Evolutionary conservation across 495 filamentous ascomycete genomes (phyloP).

Genomic region (Beverwykella pulmonaria): DNA sequence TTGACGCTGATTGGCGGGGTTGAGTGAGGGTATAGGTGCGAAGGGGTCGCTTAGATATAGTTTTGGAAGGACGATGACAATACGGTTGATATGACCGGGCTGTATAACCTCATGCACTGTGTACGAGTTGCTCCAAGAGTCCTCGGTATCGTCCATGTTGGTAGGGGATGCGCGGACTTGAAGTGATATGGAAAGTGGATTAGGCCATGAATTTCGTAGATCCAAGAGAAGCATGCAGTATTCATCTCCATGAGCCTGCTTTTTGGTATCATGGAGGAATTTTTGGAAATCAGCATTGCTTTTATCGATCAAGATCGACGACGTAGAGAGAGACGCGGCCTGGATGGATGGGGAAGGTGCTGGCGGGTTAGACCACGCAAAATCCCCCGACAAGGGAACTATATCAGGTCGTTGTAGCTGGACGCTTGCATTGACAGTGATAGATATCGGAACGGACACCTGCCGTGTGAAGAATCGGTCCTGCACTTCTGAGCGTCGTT

Average conservation of each 20-base stretch:
- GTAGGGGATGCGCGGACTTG: constrained; percentile 49
- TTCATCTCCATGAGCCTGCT: constrained; percentile 51
- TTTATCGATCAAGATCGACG: constrained; percentile 19
- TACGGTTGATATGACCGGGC: constrained; percentile 75
- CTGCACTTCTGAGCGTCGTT: constrained; percentile 62
- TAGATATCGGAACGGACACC: constrained; percentile 75
- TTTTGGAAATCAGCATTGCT: constrained; percentile 34
- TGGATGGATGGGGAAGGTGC: constrained; percentile 2
- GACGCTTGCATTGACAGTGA: constrained; percentile 89
- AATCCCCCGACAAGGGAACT: constrained; percentile 65
- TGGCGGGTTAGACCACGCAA: constrained; percentile 55
- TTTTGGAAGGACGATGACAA: constrained; percentile 75
- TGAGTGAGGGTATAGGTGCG: constrained; percentile 76
- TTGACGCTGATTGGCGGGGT: constrained; percentile 75
- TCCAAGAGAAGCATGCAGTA: constrained; percentile 83
- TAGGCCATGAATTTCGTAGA: constrained; percentile 85
- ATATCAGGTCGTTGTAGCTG: constrained; percentile 79
- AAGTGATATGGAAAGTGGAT: constrained; percentile 61
- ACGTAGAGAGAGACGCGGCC: neutral
- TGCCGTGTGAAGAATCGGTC: constrained; percentile 83
- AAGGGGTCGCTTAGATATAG: constrained; percentile 76
- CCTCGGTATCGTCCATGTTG: constrained; percentile 12
- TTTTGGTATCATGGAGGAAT: constrained; percentile 24
- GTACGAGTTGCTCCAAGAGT: constrained; percentile 42
- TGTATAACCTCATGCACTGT: constrained; percentile 63